Evolutionary conservation across 1,284 basidiomycete genomes (phyloP), one percentile per base, ranked within the genome.

Genomic region (Wolfiporia cocos): DNA sequence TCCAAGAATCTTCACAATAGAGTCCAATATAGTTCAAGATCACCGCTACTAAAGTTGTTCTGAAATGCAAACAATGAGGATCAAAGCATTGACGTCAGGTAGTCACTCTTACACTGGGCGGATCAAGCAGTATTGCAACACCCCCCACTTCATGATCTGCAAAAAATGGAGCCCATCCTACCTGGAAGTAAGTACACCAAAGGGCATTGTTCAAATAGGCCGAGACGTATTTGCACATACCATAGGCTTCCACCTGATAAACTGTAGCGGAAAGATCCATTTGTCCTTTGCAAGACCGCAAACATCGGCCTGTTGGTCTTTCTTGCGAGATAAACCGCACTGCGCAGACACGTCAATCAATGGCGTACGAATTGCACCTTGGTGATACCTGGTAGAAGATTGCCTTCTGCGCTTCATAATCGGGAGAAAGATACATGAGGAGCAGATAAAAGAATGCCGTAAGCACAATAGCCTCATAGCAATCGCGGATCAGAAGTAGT

Each of bases 361-460:
- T 15, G 15, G 35, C 29, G 3, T 19, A 30, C n/a, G n/a, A n/a
- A n/a, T n/a, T n/a, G n/a, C n/a, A n/a, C n/a, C n/a, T n/a, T n/a
- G n/a, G n/a, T n/a, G n/a, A n/a, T 37, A 55, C 59, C 49, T 73
- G 77, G 23, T 70, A 62, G 52, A 89, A 82, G 5, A 84, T 71
- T 7, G 69, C 64, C 48, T 74, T 73, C 61, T 87, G 84, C 47
- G 81, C 78, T 33, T 75, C 71, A 3, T 65, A 61, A 46, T 81
- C 72, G 41, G 74, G 79, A 3, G 83, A 85, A 3, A 89, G 62
- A 62, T 88, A 90, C 42, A 73, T 70, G 26, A 90, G 68, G 28
- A 91, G 69, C 12, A 90, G 73, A 52, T 86, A 85, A 64, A 89
- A 88, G 68, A 89, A 89, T 5, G 81, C 70, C 0, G 82, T 85